Conservation (phyloP, 768 basidiomycete species). For the Antrodiella citrinella region DNA sequence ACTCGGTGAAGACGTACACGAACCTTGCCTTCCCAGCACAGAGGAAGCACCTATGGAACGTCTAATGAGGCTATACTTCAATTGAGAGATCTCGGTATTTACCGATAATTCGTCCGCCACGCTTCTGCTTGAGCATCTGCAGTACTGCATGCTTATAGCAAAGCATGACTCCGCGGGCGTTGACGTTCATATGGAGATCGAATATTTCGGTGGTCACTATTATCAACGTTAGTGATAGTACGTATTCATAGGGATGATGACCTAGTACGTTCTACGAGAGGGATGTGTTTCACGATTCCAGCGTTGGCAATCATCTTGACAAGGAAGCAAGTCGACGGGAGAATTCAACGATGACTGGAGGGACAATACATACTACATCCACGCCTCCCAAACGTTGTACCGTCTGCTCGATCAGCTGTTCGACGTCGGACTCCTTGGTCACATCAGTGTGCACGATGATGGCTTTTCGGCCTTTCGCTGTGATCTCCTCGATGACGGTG, state of each 20-base stretch:
- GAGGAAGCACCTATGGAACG: constrained; percentile 13
- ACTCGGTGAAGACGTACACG: too few species aligned
- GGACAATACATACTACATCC: constrained; percentile 35
- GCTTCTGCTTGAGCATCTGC: constrained; percentile 34
- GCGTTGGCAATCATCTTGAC: constrained; percentile 23
- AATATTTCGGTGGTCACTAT: constrained; percentile 12
- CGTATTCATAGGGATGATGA: too few species aligned
- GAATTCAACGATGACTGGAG: not conserved
- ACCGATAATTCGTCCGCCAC: constrained; percentile 33
- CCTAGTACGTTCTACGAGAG: constrained; percentile 13
- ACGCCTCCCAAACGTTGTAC: constrained; percentile 31
- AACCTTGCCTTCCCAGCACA: constrained; percentile 11
- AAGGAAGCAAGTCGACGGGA: not conserved
- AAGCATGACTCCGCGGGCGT: constrained; percentile 26
- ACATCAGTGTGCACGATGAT: constrained; percentile 31
- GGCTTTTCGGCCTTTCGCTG: constrained; percentile 16
- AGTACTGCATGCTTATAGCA: constrained; percentile 32
- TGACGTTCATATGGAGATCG: constrained; percentile 22
- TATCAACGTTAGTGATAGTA: constrained; percentile 3
- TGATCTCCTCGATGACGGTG: constrained; percentile 11
- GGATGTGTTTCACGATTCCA: constrained; percentile 8
- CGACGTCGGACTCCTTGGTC: constrained; percentile 32
- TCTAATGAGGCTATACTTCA: not conserved
- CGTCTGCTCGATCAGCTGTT: constrained; percentile 27
- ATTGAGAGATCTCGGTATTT: not conserved